Conservation (phyloP, 2,329 filamentous ascomycete species). For the Purpureocillium takamizusanense region DNA sequence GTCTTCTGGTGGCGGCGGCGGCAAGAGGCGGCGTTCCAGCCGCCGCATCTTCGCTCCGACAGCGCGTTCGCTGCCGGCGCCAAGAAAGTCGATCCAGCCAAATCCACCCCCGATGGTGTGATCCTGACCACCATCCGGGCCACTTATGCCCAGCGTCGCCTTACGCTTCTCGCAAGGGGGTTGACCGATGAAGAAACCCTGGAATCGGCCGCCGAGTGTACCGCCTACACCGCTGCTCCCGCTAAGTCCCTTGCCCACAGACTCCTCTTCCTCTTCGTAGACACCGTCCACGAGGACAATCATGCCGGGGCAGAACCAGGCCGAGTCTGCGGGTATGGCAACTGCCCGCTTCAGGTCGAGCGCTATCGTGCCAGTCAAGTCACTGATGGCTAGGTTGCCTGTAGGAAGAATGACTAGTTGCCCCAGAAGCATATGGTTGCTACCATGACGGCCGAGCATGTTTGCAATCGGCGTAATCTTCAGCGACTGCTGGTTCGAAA, state of each 20-base stretch:
- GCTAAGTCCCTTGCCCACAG: conserved; percentile 59
- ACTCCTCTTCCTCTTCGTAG: conserved; percentile 88
- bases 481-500: conserved; percentile 61
- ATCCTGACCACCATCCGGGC: conserved; percentile 46
- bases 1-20: conserved; percentile 23
- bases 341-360: conserved; percentile 75
- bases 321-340: conserved; percentile 73
- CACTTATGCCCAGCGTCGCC: conserved; percentile 64
- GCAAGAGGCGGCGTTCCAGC: conserved; percentile 61
- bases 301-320: conserved; percentile 94
- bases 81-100: conserved; percentile 95
- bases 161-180: conserved; percentile 83
- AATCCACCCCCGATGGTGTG: conserved; percentile 70
- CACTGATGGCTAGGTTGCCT: conserved; percentile 72
- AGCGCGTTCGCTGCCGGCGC: conserved; percentile 80
- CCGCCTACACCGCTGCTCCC: conserved; percentile 78
- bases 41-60: conserved; percentile 74
- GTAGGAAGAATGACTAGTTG: conserved; percentile 74
- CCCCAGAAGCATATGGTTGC: conserved; percentile 77
- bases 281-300: conserved; percentile 88
- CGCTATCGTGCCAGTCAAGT: conserved; percentile 79
- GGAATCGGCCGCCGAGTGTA: conserved; percentile 83
- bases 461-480: conserved; percentile 82
- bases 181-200: conserved; percentile 83
- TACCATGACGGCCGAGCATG: conserved; percentile 69